Conservation (phyloP, 2,329 filamentous ascomycete species). For the Fulvia fulva region DNA sequence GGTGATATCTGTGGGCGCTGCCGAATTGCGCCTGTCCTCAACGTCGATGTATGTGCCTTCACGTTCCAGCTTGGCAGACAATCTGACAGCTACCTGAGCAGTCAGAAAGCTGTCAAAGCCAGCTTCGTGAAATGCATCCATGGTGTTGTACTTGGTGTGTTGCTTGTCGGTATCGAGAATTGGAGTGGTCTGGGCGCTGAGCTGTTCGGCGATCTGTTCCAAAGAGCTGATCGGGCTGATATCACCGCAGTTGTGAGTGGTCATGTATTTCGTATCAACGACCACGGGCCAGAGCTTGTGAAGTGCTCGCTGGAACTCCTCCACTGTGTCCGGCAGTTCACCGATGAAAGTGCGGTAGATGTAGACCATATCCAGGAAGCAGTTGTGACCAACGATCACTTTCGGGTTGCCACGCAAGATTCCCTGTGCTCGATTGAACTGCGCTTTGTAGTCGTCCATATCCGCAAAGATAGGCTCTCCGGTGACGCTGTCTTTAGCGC, state of each 20-base stretch:
- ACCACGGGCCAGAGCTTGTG: constrained; percentile 54
- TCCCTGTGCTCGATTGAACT: constrained; percentile 39
- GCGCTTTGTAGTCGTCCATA: constrained; percentile 33
- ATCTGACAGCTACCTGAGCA: constrained; percentile 54
- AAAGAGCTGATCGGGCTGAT: constrained; percentile 48
- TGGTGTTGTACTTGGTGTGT: constrained; percentile 40
- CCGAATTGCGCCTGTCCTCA: constrained; percentile 2
- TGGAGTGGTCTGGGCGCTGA: constrained; percentile 39
- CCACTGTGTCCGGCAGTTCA: constrained; percentile 50
- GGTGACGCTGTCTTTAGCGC: constrained; percentile 33
- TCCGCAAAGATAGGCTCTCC: constrained; percentile 37
- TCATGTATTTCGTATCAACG: constrained; percentile 62
- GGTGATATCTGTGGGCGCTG: constrained; percentile 3
- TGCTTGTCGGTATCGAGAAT: constrained; percentile 37
- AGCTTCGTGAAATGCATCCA: constrained; percentile 53
- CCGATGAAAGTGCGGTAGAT: constrained; percentile 61
- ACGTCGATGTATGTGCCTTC: constrained; percentile 34
- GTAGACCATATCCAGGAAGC: constrained; percentile 62
- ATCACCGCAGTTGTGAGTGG: constrained; percentile 53
- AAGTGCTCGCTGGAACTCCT: constrained; percentile 51
- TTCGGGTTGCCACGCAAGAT: constrained; percentile 45
- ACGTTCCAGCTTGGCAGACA: constrained; percentile 50
- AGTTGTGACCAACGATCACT: constrained; percentile 61
- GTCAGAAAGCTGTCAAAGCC: constrained; percentile 62
- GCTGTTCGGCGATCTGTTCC: constrained; percentile 45